Base-by-base conservation (phyloP, 169 alveolate genomes). In the Plasmodium falciparum region DNA sequence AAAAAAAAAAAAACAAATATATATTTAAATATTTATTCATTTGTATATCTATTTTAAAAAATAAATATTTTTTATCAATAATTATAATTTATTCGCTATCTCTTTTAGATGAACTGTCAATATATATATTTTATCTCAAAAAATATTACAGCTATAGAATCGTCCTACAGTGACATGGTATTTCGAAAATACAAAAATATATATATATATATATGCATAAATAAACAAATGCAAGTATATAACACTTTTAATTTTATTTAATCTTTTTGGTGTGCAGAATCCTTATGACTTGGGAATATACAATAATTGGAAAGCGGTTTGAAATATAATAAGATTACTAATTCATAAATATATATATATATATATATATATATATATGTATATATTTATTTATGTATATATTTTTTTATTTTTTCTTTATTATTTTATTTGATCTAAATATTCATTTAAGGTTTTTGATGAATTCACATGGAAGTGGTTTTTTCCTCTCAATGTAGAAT, bases 401-500 rank as follows among this genome's bases (percentile, higher is more conserved):
- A 54, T 61, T 2, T 24, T 62, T 73, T 3, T 29, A 29, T 39
- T 39, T 9, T 39, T 39, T 39, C 47, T 39, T 39, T 5, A 33
- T 33, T 33, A 39, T 39, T 39, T 39, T 39, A 39, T 39, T 39
- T 39, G 6, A 39, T 39, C 1, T 39, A 8, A 5, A 66, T 52
- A 20, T 58, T 22, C n/a, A 29, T 26, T 11, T 33, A 56, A 76
- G 89, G 89, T 76, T 12, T 76, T 76, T 76, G 89, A 75, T 7
- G 75, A 47, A 65, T 76, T 76, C 69, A 63, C 65, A 59, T 76
- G 89, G 89, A 63, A 76, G 47, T 76, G 89, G 89, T 76, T 76
- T 70, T 59, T 76, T 58, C 89, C 89, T 61, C 47, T 76, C 26
- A 49, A 52, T 43, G 78, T 75, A 5, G 89, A 76, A 15, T 65